Conservation (phyloP, 2,329 filamentous ascomycete genomes). For the Curvularia sp. region DNA sequence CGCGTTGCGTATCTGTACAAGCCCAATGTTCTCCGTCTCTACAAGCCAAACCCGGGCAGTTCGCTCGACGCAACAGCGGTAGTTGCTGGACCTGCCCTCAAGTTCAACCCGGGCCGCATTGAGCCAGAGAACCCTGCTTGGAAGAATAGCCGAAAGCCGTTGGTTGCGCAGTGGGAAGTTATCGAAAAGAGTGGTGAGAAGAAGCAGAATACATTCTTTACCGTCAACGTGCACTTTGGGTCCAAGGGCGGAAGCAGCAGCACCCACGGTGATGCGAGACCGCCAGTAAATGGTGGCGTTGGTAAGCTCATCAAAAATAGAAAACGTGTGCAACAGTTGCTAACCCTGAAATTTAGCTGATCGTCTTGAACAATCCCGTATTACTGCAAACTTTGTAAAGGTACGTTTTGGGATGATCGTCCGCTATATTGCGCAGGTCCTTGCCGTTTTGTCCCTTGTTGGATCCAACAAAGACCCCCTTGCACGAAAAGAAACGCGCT, state of each 20-base stretch:
- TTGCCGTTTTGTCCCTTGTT: slow-evolving; percentile 11
- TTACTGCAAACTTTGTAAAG: slow-evolving; percentile 59
- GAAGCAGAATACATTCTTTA: slow-evolving; percentile 64
- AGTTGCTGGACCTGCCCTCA: slow-evolving; percentile 64
- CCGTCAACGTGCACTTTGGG: slow-evolving; percentile 73
- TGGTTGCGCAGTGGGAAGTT: slow-evolving; percentile 70
- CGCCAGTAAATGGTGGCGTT: slow-evolving; percentile 71
- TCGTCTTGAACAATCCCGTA: slow-evolving; percentile 63
- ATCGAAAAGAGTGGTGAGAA: slow-evolving; percentile 56
- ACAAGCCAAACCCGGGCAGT: slow-evolving; percentile 64
- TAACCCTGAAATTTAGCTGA: slow-evolving; percentile 46
- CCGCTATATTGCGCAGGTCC: slow-evolving; percentile 15
- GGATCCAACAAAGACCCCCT: slow-evolving; percentile 23
- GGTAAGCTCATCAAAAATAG: slow-evolving; percentile 10
- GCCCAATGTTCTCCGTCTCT: slow-evolving; percentile 64
- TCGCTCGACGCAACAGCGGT: slow-evolving; percentile 64
- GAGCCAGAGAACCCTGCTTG: slow-evolving; percentile 68
- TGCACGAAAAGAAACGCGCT: slow-evolving; percentile 22
- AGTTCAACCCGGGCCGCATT: slow-evolving; percentile 73
- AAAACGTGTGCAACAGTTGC: slow-evolving; percentile 4
- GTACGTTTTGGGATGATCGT: slow-evolving; percentile 24
- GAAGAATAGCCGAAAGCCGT: slow-evolving; percentile 68
- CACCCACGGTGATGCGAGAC: slow-evolving; percentile 69
- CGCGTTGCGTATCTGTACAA: slow-evolving; percentile 74
- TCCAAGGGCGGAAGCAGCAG: slow-evolving; percentile 71